These are phyloP conservation scores for Tolypocladium inflatum DNA, from an alignment of 2,329 filamentous ascomycete genomes.

Conservation along the genomic window DNA sequence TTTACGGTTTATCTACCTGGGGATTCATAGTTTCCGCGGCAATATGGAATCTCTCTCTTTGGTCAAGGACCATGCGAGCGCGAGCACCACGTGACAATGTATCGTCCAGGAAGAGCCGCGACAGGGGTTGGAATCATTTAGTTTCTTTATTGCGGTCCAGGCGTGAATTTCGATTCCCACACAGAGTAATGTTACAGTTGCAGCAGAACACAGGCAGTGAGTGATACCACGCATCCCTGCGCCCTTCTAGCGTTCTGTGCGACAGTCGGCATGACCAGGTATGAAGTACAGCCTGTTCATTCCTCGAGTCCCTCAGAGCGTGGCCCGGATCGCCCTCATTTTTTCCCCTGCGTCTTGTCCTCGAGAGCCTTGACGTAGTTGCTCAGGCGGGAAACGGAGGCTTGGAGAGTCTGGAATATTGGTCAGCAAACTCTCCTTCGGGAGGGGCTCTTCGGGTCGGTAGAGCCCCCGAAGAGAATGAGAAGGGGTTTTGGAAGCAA, in stretches of 20 bases:
- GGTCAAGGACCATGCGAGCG: slow-evolving; percentile 1
- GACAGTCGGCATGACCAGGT: not conserved
- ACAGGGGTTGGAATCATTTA: too few species aligned
- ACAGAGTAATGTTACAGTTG: not conserved
- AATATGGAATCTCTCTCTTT: slow-evolving; percentile 14
- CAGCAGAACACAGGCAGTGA: not conserved
- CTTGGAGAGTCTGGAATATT: slow-evolving; percentile 65
- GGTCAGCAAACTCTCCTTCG: not conserved
- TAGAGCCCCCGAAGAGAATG: not conserved
- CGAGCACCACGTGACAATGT: not conserved
- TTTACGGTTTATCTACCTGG: slow-evolving; percentile 12
- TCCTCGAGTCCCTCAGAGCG: not conserved
- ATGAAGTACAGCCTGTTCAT: not conserved
- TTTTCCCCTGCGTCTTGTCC: slow-evolving; percentile 66
- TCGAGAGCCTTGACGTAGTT: slow-evolving; percentile 76
- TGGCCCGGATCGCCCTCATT: slow-evolving; percentile 31
- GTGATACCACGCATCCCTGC: not conserved
- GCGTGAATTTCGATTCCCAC: not conserved
- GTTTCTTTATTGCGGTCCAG: not conserved
- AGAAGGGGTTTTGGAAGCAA: not conserved
- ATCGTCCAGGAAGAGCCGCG: not conserved
- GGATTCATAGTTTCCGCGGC: slow-evolving; percentile 16
- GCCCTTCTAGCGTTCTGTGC: not conserved
- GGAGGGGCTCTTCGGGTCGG: not conserved
- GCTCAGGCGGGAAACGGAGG: slow-evolving; percentile 77